Evolutionary conservation across 106 monocot species (phyloP), one percentile per base, ranked within the genome.

Genomic region (Allium fistulosum): DNA sequence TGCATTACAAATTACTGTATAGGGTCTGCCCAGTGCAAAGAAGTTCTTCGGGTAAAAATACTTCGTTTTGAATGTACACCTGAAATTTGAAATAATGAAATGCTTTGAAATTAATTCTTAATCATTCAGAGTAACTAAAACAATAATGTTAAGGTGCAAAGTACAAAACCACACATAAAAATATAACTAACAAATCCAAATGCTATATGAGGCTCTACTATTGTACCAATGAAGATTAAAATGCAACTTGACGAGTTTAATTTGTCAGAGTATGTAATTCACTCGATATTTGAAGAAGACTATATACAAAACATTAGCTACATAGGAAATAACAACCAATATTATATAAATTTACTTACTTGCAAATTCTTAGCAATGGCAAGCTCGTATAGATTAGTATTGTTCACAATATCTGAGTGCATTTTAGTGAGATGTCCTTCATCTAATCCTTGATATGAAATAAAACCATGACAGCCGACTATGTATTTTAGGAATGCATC

Each of bases 401-500:
- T 99, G 73, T 81, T 99, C 49, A 99, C 92, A 70, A 83, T 68
- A 59, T 48, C 69, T 48, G 92, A 92, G 47, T 92, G 82, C 70
- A 66, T 92, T 63, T 8, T 74, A 17, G 92, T 92, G 76, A 99
- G 74, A 22, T 90, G n/a, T n/a, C 99, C 99, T 79, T 99, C 99
- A 74, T 99, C 92, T 62, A 93, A 61, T 2, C 78, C 82, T 70
- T 85, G 73, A 81, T 72, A 87, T 49, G 83, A 79, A 58, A 99
- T 74, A 76, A 99, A 99, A 69, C 75, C 62, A 46, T 92, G 90
- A 51, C 99, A 76, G 48, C 82, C 78, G 73, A 93, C 81, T 16
- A 72, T 78, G 80, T 92, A 99, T 70, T 99, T 99, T 51, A 99
- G 72, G 76, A 99, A 99, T 48, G 99, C 74, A 80, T 99, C 99